Evolutionary conservation across 257 asterid genomes (phyloP), one percentile per base, ranked within the genome.

Genomic region (Oldenlandia corymbosa): DNA sequence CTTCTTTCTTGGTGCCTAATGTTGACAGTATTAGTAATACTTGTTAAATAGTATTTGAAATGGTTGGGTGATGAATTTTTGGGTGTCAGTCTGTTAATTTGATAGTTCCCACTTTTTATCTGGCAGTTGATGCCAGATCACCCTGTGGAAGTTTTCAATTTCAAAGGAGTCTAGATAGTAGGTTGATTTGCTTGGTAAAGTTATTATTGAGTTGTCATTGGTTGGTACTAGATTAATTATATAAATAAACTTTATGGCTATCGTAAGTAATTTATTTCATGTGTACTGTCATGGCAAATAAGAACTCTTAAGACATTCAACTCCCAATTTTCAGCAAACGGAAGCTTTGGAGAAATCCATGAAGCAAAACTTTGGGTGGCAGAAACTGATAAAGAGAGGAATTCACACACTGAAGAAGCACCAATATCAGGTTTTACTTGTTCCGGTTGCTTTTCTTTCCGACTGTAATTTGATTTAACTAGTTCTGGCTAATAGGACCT

Each of bases 361-460:
- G 30, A 70, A 49, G 68, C 66, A 64, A 56, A 88, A 84, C 11
- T 66, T 28, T 24, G 95, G 98, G 66, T 91, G 98, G 96, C 94
- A 86, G 73, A 76, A 77, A 72, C 72, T 84, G 54, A 80, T 86
- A 64, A 88, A 91, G 81, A 86, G 96, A 76, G 94, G 98, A 4
- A 75, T 73, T 59, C 96, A 88, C 81, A 86, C 98, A 18, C 81
- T 91, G 73, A 83, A 61, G 79, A 80, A 91, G 80, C 83, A 75
- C 18, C 79, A 80, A 52, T 86, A 88, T 72, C 97, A 88, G 95
- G 98, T 92, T 65, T 37, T 66, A 48, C 70, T 32, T 50, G 11
- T 64, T 68, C 54, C 41, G 7, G 24, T 67, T 20, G 8, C 39
- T 13, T 24, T 12, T 37, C 31, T 32, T 23, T 31, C n/a, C n/a